Evolutionary conservation across 2,329 filamentous ascomycete genomes (phyloP).

Genomic region (Sporothrix variecibatus): DNA sequence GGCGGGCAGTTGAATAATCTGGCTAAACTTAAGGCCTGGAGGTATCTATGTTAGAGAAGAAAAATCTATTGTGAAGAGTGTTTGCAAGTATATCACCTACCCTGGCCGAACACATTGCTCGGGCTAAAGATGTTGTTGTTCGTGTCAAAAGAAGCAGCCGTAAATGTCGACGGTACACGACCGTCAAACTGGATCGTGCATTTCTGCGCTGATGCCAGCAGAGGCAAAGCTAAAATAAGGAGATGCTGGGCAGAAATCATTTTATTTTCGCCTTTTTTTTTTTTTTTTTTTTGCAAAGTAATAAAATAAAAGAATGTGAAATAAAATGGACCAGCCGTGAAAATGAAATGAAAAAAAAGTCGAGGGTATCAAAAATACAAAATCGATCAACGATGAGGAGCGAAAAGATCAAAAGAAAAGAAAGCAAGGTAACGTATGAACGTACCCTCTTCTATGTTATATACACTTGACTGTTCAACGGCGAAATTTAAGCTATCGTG

Average conservation of each 20-base stretch:
- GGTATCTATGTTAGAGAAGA: not conserved
- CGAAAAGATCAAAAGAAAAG: not conserved
- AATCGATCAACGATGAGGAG: constrained; percentile 21
- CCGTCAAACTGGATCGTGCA: constrained; percentile 50
- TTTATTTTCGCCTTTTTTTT: not conserved
- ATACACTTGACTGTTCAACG: not conserved
- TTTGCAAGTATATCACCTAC: no score
- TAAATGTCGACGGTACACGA: constrained; percentile 45
- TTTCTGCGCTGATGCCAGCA: constrained; percentile 35
- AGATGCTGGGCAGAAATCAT: constrained; percentile 19
- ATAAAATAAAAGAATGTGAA: not conserved
- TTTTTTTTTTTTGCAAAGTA: not conserved
- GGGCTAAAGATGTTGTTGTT: constrained; percentile 51
- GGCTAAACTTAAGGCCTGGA: constrained; percentile 51
- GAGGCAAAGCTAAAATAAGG: constrained; percentile 24
- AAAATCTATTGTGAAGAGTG: no score
- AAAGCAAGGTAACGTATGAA: no score
- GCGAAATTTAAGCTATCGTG: not conserved
- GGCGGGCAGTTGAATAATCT: constrained; percentile 52
- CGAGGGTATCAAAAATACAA: not conserved
- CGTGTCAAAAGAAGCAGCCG: constrained; percentile 45
- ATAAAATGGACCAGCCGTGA: constrained; percentile 23
- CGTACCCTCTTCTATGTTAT: not conserved
- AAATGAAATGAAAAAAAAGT: not conserved
- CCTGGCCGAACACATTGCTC: constrained; percentile 53